Base-by-base conservation (phyloP, 495 filamentous ascomycete species). In the Pyrenula massariospora region DNA sequence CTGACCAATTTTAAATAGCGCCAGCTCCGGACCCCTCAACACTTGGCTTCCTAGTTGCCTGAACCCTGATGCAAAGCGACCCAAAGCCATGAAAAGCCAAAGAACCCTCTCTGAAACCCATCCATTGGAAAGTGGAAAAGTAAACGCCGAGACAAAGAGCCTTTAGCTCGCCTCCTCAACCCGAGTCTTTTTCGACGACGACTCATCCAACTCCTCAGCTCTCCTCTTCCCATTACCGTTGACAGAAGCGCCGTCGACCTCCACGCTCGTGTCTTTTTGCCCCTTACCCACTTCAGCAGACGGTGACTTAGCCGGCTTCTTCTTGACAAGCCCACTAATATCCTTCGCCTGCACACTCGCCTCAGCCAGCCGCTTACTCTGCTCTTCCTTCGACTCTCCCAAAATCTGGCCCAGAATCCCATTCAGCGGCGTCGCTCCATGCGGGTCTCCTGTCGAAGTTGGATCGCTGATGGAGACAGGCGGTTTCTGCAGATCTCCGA, bases 281-380 rank as follows among this genome's bases (percentile, higher is more conserved):
- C 10, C 22, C 19, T 20, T 5, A 20, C 8, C 20, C 22, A 10
- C 61, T 5, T 69, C 70, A 24, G 61, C 52, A 22, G 57, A 61
- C 10, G 60, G 61, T 53, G 57, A 48, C 69, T 79, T 77, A 10
- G 61, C 62, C 56, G 80, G 73, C 77, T 95, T 94, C 55, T 87
- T 70, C 58, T 77, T 80, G 2, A 96, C 85, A n/a, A 97, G 68
- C 12, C 85, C 81, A 1, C 85, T 86, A n/a, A 98, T 68, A 64
- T 98, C 94, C 52, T 80, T 95, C 15, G 93, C 93, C 21, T 72
- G 77, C 68, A 86, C 86, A 59, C 85, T 85, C 42, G 84, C 91
- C 61, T 91, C 86, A 57, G 89, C 85, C 24, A 94, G 72, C 50
- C 81, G 72, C 12, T 83, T 83, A 59, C 81, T 78, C 58, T 85